Conservation (phyloP, 1,284 basidiomycete genomes). For the Pseudozyma tsukubaensis region DNA sequence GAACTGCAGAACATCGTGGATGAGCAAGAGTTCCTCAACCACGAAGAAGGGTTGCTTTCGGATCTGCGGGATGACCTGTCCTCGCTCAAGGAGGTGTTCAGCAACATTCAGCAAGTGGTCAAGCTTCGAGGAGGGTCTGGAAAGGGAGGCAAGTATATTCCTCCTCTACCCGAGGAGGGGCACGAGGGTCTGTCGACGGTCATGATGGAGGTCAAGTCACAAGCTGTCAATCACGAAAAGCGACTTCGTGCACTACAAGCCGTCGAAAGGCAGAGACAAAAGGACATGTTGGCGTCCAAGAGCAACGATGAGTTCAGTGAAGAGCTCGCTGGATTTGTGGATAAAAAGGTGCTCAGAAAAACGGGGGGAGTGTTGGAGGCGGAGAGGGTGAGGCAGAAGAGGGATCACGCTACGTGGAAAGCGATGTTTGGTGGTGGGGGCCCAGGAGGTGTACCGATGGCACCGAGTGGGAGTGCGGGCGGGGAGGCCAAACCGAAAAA, state of each 20-base stretch:
- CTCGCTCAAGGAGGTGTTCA: slow-evolving; percentile 65
- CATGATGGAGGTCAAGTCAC: slow-evolving; percentile 67
- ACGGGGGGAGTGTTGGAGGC: slow-evolving; percentile 65
- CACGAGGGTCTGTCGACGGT: slow-evolving; percentile 66
- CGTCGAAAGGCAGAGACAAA: slow-evolving; percentile 62
- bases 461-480: slow-evolving; percentile 21
- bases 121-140: slow-evolving; percentile 56
- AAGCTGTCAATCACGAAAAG: slow-evolving; percentile 66
- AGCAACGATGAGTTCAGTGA: slow-evolving; percentile 65
- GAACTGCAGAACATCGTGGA: slow-evolving; percentile 96
- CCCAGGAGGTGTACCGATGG: slow-evolving; percentile 39
- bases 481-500: slow-evolving; percentile 42
- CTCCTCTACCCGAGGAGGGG: slow-evolving; percentile 64
- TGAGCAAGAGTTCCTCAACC: slow-evolving; percentile 89
- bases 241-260: slow-evolving; percentile 65
- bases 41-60: slow-evolving; percentile 64
- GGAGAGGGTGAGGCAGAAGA: slow-evolving; percentile 60
- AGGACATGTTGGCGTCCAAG: slow-evolving; percentile 50
- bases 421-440: slow-evolving; percentile 64
- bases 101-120: slow-evolving; percentile 67
- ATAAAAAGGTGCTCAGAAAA: slow-evolving; percentile 63
- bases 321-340: slow-evolving; percentile 67
- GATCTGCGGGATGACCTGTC: slow-evolving; percentile 64
- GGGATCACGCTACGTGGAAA: slow-evolving; percentile 64
- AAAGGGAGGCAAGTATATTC: slow-evolving; percentile 57